These are phyloP conservation scores for Bidens hawaiensis DNA, from an alignment of 140 eudicot species.

Conservation along the genomic window DNA sequence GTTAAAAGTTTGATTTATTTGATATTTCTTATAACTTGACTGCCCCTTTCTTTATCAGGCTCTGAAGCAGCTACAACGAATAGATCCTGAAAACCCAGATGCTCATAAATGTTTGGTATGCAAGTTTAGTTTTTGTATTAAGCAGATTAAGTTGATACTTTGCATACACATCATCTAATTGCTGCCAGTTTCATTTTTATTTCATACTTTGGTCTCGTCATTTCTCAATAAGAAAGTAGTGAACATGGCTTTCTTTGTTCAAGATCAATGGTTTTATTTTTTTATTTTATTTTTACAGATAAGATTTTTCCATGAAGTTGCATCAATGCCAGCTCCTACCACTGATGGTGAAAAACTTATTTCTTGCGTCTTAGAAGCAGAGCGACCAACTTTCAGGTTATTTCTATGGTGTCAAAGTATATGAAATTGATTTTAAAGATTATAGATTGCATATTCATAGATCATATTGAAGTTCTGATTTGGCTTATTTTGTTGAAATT, in stretches of 20 bases:
- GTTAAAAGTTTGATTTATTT: neutral
- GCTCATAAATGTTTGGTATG: neutral
- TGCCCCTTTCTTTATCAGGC: neutral
- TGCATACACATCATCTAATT: neutral
- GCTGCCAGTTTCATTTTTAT: neutral
- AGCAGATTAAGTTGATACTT: slow-evolving; percentile 1
- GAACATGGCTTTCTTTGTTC: neutral
- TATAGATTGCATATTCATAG: neutral
- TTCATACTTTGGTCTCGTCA: neutral
- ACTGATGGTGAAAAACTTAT: slow-evolving; percentile 71
- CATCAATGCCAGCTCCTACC: slow-evolving; percentile 69
- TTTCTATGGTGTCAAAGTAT: neutral
- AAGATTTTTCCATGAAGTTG: slow-evolving; percentile 69
- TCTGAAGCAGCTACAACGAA: neutral
- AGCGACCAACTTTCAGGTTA: slow-evolving; percentile 71
- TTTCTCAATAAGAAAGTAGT: neutral
- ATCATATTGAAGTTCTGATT: neutral
- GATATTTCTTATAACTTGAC: neutral
- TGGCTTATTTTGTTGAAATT: neutral
- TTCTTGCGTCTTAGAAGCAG: slow-evolving; percentile 77
- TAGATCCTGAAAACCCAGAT: slow-evolving; percentile 3
- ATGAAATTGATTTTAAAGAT: neutral
- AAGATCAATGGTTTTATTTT: neutral
- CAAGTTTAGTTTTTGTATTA: neutral
- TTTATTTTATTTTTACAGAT: slow-evolving; percentile 38